Base-by-base conservation (phyloP, 306 rosid genomes). In the Gleditsia sinensis region DNA sequence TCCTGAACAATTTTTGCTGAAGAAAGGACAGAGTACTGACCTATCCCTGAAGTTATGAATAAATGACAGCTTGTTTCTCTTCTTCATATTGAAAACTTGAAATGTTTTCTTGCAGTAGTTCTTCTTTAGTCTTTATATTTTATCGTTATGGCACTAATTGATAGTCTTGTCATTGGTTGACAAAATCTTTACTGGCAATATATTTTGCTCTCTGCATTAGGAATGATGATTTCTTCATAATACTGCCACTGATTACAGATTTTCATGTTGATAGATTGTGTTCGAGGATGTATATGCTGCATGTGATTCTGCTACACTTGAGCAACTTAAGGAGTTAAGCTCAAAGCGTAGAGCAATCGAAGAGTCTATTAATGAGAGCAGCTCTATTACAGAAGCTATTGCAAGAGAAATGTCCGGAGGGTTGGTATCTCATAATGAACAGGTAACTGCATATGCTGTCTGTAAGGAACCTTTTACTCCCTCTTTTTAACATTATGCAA, bases 381-480 rank as follows among this genome's bases (percentile, higher is more conserved):
- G 90, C 81, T 80, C 49, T 79, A 80, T 89, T 69, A 75, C 96
- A 42, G 84, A 85, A 76, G 96, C 96, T 42, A 85, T 92, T 81
- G 91, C 96, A 39, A 85, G 87, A 69, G 96, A 92, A 83, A 92
- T 89, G 92, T 76, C 79, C 36, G 93, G 97, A 34, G 97, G 97
- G 39, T 72, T 85, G 79, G 84, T 82, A 74, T 81, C 96, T 75
- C 93, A 48, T 58, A 2, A 12, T 69, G 81, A 92, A 83, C 96
- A 89, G 93, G 97, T 92, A 76, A 64, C 67, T 48, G 39, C 19
- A 76, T 60, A 16, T 71, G 30, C 20, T 66, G 49, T 60, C 37
- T 34, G n/a, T 57, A 53, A 50, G 51, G 43, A 45, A 34, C 17
- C 9, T 37, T 24, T 33, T 58, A 74, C 57, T 51, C 11, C 25